Evolutionary conservation across 495 filamentous ascomycete species (phyloP), one percentile per base, ranked within the genome.

Genomic region (Hyaloscypha finlandica): DNA sequence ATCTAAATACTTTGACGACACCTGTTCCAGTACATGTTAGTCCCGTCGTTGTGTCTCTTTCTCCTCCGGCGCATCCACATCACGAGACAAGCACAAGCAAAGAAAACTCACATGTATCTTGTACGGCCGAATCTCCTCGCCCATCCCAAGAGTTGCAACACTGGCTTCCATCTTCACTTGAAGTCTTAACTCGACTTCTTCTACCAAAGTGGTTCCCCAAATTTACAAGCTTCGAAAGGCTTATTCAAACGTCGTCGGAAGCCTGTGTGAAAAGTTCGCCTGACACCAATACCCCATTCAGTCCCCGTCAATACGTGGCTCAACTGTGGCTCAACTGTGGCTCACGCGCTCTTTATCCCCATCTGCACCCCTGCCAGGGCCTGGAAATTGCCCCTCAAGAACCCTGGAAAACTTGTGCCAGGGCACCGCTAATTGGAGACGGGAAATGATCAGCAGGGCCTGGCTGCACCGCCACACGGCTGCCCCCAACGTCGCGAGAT

Each of bases 1-100:
- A 55, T 84, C 77, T 0, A 86, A 75, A 69, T 85, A 81, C 68
- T 78, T 81, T 32, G 74, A 79, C 4, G 81, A 83, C 20, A 83
- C 77, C 82, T 85, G 56, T 45, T 39, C 37, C 42, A 12, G 42
- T 4, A 48, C 16, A 22, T n/a, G 54, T 53, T 25, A 51, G 42
- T 52, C 31, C n/a, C 8, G 25, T 57, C 52, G 20, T 56, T 51
- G 16, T 12, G 22, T 48, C 54, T 54, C 45, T 31, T 8, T 58
- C 30, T 12, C 22, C 9, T 32, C 37, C 42, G 51, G 39, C 20
- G 20, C 35, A 58, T 31, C 60, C 9, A 42, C 35, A 64, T 48
- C 2, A 48, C 42, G 11, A 48, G 42, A 48, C 42, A 48, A 48
- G 42, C 9, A 12, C 4, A 6, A 14, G 61, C 48, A 55, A 51